phyloP scores from a whole-genome alignment of 2,329 filamentous ascomycete species.

The Canariomyces notabilis region DNA sequence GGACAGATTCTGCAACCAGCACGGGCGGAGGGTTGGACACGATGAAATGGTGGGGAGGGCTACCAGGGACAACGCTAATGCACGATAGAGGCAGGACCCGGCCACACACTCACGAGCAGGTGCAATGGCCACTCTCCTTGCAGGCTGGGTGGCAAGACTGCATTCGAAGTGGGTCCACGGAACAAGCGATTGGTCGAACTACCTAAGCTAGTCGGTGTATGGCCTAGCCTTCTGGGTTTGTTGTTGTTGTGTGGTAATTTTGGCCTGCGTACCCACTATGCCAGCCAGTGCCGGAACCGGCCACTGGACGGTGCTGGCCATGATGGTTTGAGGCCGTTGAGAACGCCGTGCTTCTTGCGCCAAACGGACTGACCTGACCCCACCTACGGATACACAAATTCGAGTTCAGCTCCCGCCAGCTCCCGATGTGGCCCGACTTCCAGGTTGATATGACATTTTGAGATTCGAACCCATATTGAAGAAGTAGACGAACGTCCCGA shows the following conservation, averaged over 20 bases:
- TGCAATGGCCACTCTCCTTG: conserved; percentile 24
- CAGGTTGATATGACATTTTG: background rate
- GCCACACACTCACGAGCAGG: conserved; percentile 18
- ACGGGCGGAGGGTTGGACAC: conserved; percentile 26
- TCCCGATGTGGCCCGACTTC: conserved; percentile 26
- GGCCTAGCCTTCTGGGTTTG: conserved; percentile 15
- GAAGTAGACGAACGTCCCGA: background rate
- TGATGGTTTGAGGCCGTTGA: conserved; percentile 14
- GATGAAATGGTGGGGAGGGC: conserved; percentile 20
- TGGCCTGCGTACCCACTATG: conserved; percentile 22
- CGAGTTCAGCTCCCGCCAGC: conserved; percentile 10
- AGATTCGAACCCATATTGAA: too few relatives aligned
- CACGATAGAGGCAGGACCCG: conserved; percentile 26
- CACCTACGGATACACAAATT: too few relatives aligned
- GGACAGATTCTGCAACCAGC: conserved; percentile 23
- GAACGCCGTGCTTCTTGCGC: background rate
- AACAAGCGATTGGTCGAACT: conserved; percentile 16
- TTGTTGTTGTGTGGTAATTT: conserved; percentile 27
- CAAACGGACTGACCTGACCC: too few relatives aligned
- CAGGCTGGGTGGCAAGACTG: conserved; percentile 25
- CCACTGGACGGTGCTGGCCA: conserved; percentile 15
- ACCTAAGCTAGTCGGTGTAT: conserved; percentile 9
- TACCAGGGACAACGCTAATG: conserved; percentile 21
- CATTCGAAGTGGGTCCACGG: conserved; percentile 16
- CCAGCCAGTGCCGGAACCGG: conserved; percentile 26